Evolutionary conservation across 805 yeast species (phyloP), one percentile per base, ranked within the genome.

Genomic region (Hanseniaspora thailandica): DNA sequence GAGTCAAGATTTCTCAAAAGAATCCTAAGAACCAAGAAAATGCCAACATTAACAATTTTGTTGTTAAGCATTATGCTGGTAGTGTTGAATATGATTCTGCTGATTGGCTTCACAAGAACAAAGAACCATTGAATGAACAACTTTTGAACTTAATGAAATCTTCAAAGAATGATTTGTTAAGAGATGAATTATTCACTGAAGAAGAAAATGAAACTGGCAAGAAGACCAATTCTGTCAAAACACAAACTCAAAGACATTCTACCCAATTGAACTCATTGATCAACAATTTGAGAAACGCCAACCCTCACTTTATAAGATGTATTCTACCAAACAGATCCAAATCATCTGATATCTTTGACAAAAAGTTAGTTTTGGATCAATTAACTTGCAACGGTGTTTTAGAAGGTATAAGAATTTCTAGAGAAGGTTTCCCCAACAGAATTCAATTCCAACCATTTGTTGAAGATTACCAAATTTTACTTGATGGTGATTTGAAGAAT

Each of bases 251-350:
- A 57, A 81, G 86, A 55, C 97, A 93, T 63, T 86, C 86, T 60
- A 93, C 86, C 58, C 97, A 93, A 65, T 74, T 90, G 35, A 69
- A 67, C 20, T 75, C 76, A 30, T 71, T 93, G 48, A 80, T 93
- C 81, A 72, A 72, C 5, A 90, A 86, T 57, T 70, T 93, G 20
- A 72, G 78, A 2, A 70, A 78, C 12, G 93, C 98, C 0, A 88
- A 86, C 62, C 99, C 99, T 2, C 97, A 93, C 65, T 93, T 93
- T 64, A 97, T 93, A 23, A 78, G 99, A 60, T 93, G 99, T 66
- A 93, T 93, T 45, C 71, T 93, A 45, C 99, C 99, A 7, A 93
- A 93, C 63, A 77, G 78, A 56, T 71, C 76, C 44, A 89, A 90
- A 63, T 73, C 73, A 48, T 80, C 96, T 0, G 77, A 77, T 41